Conservation (phyloP, 805 yeast species). For the Monosporozyma unispora region DNA sequence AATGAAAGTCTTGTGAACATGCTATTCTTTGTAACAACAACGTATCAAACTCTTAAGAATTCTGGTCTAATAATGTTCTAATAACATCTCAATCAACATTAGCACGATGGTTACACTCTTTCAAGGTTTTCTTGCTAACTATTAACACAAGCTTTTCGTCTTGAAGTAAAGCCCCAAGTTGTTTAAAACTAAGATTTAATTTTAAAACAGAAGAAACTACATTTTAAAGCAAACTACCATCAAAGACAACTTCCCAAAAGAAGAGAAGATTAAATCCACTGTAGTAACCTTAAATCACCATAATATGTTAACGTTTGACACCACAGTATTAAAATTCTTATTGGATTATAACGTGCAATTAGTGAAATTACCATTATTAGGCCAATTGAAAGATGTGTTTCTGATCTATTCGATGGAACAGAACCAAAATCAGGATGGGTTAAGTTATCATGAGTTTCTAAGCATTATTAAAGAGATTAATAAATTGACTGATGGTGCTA, state of each 20-base stretch:
- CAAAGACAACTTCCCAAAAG: not conserved
- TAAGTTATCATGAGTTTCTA: not conserved
- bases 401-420: conserved; percentile 1
- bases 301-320: not conserved
- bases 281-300: not conserved
- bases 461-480: conserved; percentile 9
- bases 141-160: too few species aligned
- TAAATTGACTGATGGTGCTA: conserved; percentile 4
- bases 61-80: too few species aligned
- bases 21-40: too few species aligned
- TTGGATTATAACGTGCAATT: conserved; percentile 18
- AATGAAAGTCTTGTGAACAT: too few species aligned
- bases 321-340: conserved; percentile 10
- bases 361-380: conserved; percentile 18
- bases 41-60: too few species aligned
- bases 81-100: too few species aligned
- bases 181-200: not conserved
- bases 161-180: too few species aligned
- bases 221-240: not conserved
- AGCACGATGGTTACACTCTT: too few species aligned
- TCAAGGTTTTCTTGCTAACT: too few species aligned
- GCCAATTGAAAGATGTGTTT: conserved; percentile 18
- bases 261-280: not conserved
- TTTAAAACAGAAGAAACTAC: not conserved
- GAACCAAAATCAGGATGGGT: not conserved